Percentiles rank a stretch among this genome's conserved stretches.
Evolutionary conservation across 257 asterid genomes (phyloP).

Genomic region (Avicennia marina): DNA sequence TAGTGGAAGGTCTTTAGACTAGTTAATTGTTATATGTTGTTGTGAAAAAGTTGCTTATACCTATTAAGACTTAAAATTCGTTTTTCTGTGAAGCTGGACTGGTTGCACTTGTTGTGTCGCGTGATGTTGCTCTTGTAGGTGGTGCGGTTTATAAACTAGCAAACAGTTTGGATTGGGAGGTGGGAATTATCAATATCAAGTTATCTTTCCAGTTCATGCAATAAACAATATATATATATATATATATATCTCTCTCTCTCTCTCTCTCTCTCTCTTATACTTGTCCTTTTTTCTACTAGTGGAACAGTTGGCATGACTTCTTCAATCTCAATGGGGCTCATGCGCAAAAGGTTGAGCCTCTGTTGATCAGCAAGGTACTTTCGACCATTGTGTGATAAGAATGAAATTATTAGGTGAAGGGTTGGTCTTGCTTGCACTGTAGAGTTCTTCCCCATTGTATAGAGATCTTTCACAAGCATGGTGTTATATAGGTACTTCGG

Average conservation of each 20-base stretch:
- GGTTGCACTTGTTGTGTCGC: conserved; percentile 72
- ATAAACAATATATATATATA: no score
- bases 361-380: conserved; percentile 19
- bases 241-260: no score
- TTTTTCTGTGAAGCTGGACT: conserved; percentile 62
- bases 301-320: conserved; percentile 71
- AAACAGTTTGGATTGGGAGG: conserved; percentile 72
- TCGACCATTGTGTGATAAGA: neutral
- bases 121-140: conserved; percentile 81
- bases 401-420: neutral
- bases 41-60: conserved; percentile 1
- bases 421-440: conserved; percentile 1
- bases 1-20: no score
- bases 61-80: neutral
- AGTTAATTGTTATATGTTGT: no score
- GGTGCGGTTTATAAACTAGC: conserved; percentile 86
- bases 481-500: no score
- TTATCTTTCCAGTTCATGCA: neutral
- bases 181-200: conserved; percentile 19
- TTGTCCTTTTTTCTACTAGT: conserved; percentile 35
- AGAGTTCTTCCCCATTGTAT: neutral
- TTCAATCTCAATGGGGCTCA: conserved; percentile 72
- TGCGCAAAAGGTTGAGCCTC: conserved; percentile 78
- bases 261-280: no score
- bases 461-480: no score